phyloP scores from a whole-genome alignment of 768 basidiomycete genomes.

The Lactarius tabidus region DNA sequence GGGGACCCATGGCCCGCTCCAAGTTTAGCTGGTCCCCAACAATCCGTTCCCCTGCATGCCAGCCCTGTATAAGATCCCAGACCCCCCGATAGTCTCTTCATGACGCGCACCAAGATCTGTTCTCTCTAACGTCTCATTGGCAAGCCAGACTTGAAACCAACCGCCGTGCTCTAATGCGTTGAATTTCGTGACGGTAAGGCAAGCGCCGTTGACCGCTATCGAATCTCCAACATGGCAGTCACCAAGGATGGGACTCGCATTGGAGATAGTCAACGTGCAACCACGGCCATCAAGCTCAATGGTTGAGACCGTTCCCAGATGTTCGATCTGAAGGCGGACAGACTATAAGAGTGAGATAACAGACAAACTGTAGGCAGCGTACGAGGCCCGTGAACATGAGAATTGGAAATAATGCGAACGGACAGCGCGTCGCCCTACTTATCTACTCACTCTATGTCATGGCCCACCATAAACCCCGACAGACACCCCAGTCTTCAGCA shows the following conservation, averaged over 20 bases:
- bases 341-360: conserved; percentile 5
- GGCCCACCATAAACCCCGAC: conserved; percentile 6
- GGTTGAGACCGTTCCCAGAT: conserved; percentile 68
- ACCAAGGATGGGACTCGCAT: conserved; percentile 66
- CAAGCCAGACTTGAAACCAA: conserved; percentile 92
- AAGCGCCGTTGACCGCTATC: conserved; percentile 76
- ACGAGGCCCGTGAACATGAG: conserved; percentile 80
- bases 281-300: conserved; percentile 67
- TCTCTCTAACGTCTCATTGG: conserved; percentile 88
- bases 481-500: conserved; percentile 10
- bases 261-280: conserved; percentile 74
- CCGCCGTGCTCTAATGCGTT: conserved; percentile 56
- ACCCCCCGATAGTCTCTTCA: neutral
- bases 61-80: conserved; percentile 1
- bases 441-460: neutral
- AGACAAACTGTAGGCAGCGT: conserved; percentile 30
- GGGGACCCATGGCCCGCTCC: conserved; percentile 91
- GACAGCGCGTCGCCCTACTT: neutral
- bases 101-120: conserved; percentile 76
- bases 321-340: conserved; percentile 69
- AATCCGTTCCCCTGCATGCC: conserved; percentile 60
- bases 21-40: conserved; percentile 83
- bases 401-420: conserved; percentile 4
- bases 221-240: conserved; percentile 96
- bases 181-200: conserved; percentile 89